Evolutionary conservation across 1,284 basidiomycete species (phyloP).

Genomic region (Exobasidium rhododendri): DNA sequence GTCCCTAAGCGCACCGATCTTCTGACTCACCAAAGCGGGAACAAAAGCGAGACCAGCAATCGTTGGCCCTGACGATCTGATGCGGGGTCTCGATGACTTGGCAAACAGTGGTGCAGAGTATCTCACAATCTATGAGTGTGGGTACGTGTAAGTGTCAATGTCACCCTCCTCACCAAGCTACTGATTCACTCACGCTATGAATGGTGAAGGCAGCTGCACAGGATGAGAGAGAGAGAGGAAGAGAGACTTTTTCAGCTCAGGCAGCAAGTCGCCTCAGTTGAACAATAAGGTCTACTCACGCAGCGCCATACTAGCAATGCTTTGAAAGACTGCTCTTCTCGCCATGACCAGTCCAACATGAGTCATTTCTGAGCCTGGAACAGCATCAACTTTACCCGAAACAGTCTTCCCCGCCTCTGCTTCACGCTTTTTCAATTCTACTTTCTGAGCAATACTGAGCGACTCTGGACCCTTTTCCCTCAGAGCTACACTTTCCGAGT

Average conservation of each 20-base stretch:
- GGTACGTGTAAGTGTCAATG: slow-evolving; percentile 3
- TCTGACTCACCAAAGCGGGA: slow-evolving; percentile 23
- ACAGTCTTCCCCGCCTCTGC: slow-evolving; percentile 16
- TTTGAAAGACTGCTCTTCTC: slow-evolving; percentile 48
- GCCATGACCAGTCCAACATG: slow-evolving; percentile 41
- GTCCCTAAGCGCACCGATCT: neutral
- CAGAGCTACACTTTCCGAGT: slow-evolving; percentile 18
- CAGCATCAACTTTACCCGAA: slow-evolving; percentile 22
- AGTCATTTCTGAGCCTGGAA: slow-evolving; percentile 22
- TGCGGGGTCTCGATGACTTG: slow-evolving; percentile 64
- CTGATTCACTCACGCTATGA: slow-evolving; percentile 30
- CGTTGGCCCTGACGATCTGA: slow-evolving; percentile 78
- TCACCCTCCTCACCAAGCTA: too few relatives aligned
- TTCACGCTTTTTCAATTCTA: slow-evolving; percentile 32
- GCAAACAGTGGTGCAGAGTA: slow-evolving; percentile 73
- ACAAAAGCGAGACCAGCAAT: slow-evolving; percentile 62
- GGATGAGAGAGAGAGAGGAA: neutral
- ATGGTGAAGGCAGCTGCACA: slow-evolving; percentile 42
- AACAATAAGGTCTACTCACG: slow-evolving; percentile 25
- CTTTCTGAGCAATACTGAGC: slow-evolving; percentile 30
- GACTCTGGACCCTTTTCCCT: slow-evolving; percentile 5
- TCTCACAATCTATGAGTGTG: slow-evolving; percentile 45
- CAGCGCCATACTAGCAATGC: slow-evolving; percentile 43
- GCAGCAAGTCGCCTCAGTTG: too few relatives aligned
- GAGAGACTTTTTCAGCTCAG: neutral